Conservation (phyloP, 208 protist genomes). For the Tritrichomonas foetus region DNA sequence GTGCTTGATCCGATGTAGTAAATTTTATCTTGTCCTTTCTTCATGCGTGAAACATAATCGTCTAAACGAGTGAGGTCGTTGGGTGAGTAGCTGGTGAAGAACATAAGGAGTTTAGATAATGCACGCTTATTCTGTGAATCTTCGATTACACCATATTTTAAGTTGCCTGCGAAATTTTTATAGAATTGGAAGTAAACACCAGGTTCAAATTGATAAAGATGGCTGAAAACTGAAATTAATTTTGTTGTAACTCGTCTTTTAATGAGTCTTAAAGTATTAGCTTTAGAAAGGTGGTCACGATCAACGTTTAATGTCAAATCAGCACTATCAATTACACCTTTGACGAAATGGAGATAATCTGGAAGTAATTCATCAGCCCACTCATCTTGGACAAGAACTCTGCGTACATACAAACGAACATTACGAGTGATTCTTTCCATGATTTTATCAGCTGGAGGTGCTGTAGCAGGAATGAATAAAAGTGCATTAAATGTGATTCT, state of each 20-base stretch:
- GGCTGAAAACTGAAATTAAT: conserved; percentile 76
- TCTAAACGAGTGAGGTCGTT: conserved; percentile 82
- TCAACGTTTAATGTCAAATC: conserved; percentile 98
- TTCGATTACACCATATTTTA: conserved; percentile 95
- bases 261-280: conserved; percentile 83
- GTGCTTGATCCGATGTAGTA: conserved; percentile 55
- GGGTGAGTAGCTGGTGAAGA: conserved; percentile 53
- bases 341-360: conserved; percentile 67
- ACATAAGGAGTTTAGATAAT: conserved; percentile 90
- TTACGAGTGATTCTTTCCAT: conserved; percentile 59
- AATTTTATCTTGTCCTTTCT: conserved; percentile 54
- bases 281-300: conserved; percentile 95
- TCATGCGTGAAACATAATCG: conserved; percentile 76
- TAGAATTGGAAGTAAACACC: conserved; percentile 74
- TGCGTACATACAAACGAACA: conserved; percentile 84
- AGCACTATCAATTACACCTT: conserved; percentile 96
- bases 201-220: conserved; percentile 63
- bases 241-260: conserved; percentile 91
- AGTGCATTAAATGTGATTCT: conserved; percentile 90
- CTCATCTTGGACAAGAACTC: conserved; percentile 94
- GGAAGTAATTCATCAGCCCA: conserved; percentile 39
- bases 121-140: conserved; percentile 84
- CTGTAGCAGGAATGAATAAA: conserved; percentile 86
- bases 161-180: conserved; percentile 80
- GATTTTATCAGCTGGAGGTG: conserved; percentile 78